phyloP scores from a whole-genome alignment of 2,329 filamentous ascomycete genomes.

The Pseudohalonectria lignicola region DNA sequence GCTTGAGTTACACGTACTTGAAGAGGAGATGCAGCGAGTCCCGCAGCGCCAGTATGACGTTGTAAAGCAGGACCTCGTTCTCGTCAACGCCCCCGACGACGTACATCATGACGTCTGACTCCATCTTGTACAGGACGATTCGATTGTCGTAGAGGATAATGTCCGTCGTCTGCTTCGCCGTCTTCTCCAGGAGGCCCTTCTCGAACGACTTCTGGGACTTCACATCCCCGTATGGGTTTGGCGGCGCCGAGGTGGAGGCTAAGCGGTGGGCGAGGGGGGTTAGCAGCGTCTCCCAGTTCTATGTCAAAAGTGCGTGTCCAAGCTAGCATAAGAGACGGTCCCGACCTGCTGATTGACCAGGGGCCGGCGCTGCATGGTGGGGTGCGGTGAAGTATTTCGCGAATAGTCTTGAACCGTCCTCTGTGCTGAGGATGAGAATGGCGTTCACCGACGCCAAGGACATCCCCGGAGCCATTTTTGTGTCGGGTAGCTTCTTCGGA shows the following conservation, averaged over 20 bases:
- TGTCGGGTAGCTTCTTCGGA: not conserved
- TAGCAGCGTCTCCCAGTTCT: too few relatives aligned
- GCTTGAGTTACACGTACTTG: constrained; percentile 57
- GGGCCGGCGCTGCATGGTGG: constrained; percentile 29
- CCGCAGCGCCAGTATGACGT: constrained; percentile 80
- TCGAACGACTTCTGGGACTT: constrained; percentile 96
- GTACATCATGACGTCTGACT: constrained; percentile 91
- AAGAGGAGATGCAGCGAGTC: constrained; percentile 86
- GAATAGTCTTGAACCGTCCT: constrained; percentile 86
- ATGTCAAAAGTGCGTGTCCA: too few relatives aligned
- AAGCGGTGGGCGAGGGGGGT: constrained; percentile 14
- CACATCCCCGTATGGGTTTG: constrained; percentile 72
- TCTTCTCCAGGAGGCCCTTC: constrained; percentile 90
- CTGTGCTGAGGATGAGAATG: constrained; percentile 55
- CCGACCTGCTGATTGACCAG: too few relatives aligned
- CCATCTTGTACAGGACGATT: constrained; percentile 94
- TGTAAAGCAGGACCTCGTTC: constrained; percentile 95
- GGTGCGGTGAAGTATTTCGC: constrained; percentile 78
- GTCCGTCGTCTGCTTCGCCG: constrained; percentile 87
- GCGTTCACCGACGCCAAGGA: constrained; percentile 15
- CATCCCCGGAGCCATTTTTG: constrained; percentile 12
- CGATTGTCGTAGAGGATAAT: constrained; percentile 97
- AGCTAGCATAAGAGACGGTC: too few relatives aligned
- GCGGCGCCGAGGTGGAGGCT: constrained; percentile 32
- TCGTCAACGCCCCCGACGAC: constrained; percentile 85